Base-by-base conservation (phyloP, 2,329 filamentous ascomycete genomes). In the Leptographium procerum region DNA sequence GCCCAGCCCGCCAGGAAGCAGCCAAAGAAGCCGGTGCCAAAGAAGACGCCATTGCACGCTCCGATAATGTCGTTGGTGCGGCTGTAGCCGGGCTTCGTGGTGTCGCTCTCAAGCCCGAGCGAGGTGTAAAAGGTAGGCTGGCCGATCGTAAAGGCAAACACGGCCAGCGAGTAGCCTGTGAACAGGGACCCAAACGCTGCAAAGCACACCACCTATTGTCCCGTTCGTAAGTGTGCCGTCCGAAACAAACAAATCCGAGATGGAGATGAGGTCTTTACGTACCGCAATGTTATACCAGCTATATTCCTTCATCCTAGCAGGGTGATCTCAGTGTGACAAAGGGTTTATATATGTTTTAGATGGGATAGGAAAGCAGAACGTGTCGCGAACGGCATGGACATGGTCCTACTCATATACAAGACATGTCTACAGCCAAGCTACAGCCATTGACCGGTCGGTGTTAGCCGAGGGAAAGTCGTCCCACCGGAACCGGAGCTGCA, bases 101-200 rank as follows among this genome's bases (percentile, higher is more conserved):
- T 19, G 55, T 52, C 47, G 6, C 24, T 19, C 24, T 51, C 33
- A 13, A 57, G 47, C 10, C 31, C 22, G 16, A 57, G 45, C 45
- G 55, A 51, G 11, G 31, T 22, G 47, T 57, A 57, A 51, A 51
- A 57, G 1, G 55, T 40, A 5, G 55, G 55, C 34, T 57, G 55
- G 31, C 55, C 55, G 13, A 48, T 48, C 3, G 55, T 52, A 24
- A 57, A 57, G 5, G 28, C 55, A 52, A 57, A 57, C 4, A 52
- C 55, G 24, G 55, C 55, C 47, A 57, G 19, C 31, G 55, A 57
- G 24, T 57, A 52, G 8, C 55, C 55, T 5, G 55, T 57, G 16
- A 57, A 57, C 8, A 57, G 31, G n/a, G 55, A 57, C 31, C 55
- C 55, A 43, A 57, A 57, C 9, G 55, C 55, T 22, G 55, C 55